A percentile compares a stretch with the other conserved stretches of the same genome.
phyloP scores from a whole-genome alignment of 768 basidiomycete species.

The Cyclocybe aegerita region DNA sequence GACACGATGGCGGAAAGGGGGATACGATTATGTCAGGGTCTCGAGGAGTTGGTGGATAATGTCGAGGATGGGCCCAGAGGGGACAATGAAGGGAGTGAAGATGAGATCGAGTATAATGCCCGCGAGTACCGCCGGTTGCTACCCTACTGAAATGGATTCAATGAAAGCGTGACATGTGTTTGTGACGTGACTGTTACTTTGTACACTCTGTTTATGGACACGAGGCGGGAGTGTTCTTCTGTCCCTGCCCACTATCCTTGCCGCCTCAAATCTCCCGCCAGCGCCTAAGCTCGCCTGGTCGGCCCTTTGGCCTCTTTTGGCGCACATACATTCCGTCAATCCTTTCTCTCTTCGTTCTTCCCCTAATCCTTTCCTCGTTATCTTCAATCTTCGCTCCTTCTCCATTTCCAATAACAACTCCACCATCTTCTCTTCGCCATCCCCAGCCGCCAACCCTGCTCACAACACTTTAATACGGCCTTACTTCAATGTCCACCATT shows the following conservation, averaged over 20 bases:
- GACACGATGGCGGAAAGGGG: conserved; percentile 80
- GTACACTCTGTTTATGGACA: conserved; percentile 28
- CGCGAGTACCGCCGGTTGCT: conserved; percentile 56
- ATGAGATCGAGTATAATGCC: conserved; percentile 64
- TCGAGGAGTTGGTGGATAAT: conserved; percentile 55
- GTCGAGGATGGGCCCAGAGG: conserved; percentile 28
- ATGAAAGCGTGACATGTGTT: not conserved
- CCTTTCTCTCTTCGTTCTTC: conserved; percentile 1
- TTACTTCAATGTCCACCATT: conserved; percentile 50
- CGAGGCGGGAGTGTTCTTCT: conserved; percentile 12
- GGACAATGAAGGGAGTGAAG: conserved; percentile 39
- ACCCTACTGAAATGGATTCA: conserved; percentile 50
- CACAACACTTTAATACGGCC: conserved; percentile 12
- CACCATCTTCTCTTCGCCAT: not conserved
- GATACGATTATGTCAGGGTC: conserved; percentile 56
- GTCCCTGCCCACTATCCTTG: conserved; percentile 11
- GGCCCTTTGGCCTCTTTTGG: conserved; percentile 5
- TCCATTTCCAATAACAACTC: conserved; percentile 2
- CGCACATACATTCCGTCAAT: not conserved
- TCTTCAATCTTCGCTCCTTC: not conserved
- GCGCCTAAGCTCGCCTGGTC: conserved; percentile 12
- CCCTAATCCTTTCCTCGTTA: conserved; percentile 5
- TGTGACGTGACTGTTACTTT: conserved; percentile 24
- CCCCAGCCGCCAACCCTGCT: not conserved
- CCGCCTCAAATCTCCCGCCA: conserved; percentile 10